Base-by-base conservation (phyloP, 2,329 filamentous ascomycete species). In the Calonectria pseudoturangicola region DNA sequence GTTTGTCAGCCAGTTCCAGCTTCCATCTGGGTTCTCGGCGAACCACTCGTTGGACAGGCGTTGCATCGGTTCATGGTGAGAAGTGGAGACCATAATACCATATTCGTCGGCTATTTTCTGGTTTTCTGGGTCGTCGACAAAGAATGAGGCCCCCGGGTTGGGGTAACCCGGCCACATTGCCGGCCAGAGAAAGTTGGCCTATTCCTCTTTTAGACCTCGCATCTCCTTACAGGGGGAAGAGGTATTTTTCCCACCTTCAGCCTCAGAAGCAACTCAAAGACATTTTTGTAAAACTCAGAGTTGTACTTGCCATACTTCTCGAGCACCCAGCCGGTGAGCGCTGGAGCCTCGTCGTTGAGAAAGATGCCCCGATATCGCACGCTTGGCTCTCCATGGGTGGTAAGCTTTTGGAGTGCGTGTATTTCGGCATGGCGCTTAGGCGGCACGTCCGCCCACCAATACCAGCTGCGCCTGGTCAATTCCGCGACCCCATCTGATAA, bases 131-230 rank as follows among this genome's bases (percentile, higher is more conserved):
- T 95, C 93, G 75, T 95, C 93, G 2, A 93, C 88, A 79, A 91
- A 90, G 81, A 94, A 94, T 87, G 93, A 93, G 83, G 87, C 86
- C 81, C 5, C 84, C 0, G 86, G 75, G 60, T 43, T 64, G 21
- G 70, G 75, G 66, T 58, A 74, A 74, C 88, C 88, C n/a, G 88
- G 89, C 93, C 93, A 95, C 82, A 90, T 87, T 2, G 92, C 89
- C 1, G 93, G 93, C 93, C 93, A 95, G 65, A 95, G 85, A 79
- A 94, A 94, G 82, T 95, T 95, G 33, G 92, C 93, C 65, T 84
- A 27, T 85, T 81, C 74, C 74, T 88, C 87, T 72, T 86, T 83
- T 66, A 87, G 86, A 1, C 13, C 6, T 18, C 16, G 54, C 16
- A 60, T 16, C 36, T 15, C 15, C 25, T 43, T 10, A 27, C 16